These are phyloP conservation scores for Tolypocladium ophioglossoides DNA, from an alignment of 2,329 filamentous ascomycete species.

Conservation along the genomic window DNA sequence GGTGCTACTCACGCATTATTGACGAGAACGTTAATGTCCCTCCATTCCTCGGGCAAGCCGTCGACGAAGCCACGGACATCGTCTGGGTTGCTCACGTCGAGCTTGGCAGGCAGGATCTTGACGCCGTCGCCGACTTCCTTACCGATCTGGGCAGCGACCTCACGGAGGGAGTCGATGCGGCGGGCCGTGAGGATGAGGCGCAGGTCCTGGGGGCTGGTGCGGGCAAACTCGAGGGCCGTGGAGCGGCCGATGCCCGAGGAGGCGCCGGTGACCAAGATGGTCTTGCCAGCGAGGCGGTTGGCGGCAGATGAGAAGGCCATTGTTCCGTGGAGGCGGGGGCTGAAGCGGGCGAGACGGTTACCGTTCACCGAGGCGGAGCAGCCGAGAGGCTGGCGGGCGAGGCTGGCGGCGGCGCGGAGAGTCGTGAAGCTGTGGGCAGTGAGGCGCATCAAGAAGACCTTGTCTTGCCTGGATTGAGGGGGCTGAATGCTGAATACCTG, in stretches of 20 bases:
- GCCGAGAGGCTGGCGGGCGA: background rate
- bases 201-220: conserved; percentile 67
- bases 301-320: conserved; percentile 51
- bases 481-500: background rate
- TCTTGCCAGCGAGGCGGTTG: conserved; percentile 88
- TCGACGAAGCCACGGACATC: conserved; percentile 65
- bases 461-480: background rate
- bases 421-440: background rate
- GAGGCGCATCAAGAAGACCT: background rate
- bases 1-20: conserved; percentile 77
- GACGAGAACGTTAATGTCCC: conserved; percentile 76
- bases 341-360: background rate
- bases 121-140: conserved; percentile 70
- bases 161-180: conserved; percentile 64
- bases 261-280: conserved; percentile 81
- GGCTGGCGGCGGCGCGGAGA: background rate
- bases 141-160: conserved; percentile 66
- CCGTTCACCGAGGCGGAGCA: background rate
- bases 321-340: background rate
- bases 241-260: conserved; percentile 82
- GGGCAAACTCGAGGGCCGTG: conserved; percentile 85
- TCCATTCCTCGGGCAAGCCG: conserved; percentile 69
- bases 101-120: conserved; percentile 68
- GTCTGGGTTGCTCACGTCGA: conserved; percentile 75
- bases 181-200: conserved; percentile 85